Evolutionary conservation across 2,329 filamentous ascomycete species (phyloP), one percentile per base, ranked within the genome.

Genomic region (Ophiostoma fasciatum): DNA sequence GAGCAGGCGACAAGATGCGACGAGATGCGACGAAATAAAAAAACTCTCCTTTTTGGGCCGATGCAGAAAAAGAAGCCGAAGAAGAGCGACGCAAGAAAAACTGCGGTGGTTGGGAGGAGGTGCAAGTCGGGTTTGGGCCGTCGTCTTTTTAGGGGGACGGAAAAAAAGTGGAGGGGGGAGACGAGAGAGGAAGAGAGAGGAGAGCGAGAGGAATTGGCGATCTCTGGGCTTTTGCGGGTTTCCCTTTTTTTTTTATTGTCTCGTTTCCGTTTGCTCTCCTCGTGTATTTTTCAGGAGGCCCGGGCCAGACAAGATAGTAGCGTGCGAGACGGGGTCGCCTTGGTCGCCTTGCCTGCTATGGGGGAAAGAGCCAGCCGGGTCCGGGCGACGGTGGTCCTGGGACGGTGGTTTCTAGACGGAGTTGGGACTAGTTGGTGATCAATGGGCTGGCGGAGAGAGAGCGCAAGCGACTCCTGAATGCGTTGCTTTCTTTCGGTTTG

Each of bases 371-470:
- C 34, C 42, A 37, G 42, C 40, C 41, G 39, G 40, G 41, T 43
- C 39, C 39, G 37, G 40, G 39, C 36, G 32, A 27, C 35, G 39
- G 39, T 37, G 36, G 30, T 18, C 25, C 18, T 39, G 43, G 36
- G 37, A 36, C 30, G 29, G 14, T n/a, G 12, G 20, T 37, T 18
- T 40, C 43, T 42, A 45, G 33, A 38, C 41, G 33, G 20, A 36
- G 43, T 45, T 45, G 36, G 44, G 42, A 40, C 42, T 45, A 45
- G 44, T 20, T 35, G 42, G 40, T 41, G 42, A 44, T 44, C 43
- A 41, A 44, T 39, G 33, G 37, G 22, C 13, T 22, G 22, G 32
- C 18, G 30, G 33, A 18, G 18, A 28, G 27, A 27, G 33, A 18
- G 18, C 28, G 22, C 27, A n/a, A 21, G 34, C n/a, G n/a, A n/a